Base-by-base conservation (phyloP, 2,329 filamentous ascomycete genomes). In the Pyrenophora graminea region DNA sequence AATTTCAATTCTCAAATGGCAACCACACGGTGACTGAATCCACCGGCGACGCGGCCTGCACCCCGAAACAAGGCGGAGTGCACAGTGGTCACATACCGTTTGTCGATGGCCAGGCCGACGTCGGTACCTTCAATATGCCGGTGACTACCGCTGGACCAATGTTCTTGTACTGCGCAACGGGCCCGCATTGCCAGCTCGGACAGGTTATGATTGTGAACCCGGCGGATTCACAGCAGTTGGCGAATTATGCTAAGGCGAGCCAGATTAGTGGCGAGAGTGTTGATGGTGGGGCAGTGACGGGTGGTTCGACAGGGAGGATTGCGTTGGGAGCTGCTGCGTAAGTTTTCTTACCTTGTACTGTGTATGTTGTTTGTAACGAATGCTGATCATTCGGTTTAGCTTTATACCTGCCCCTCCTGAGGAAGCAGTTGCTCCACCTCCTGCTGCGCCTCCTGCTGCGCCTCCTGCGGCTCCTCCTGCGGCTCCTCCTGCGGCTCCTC, bases 1-100 rank as follows among this genome's bases (percentile, higher is more conserved):
- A 68, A 44, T 69, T 68, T 52, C 62, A 70, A 18, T 70, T 70
- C 53, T 60, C 53, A 43, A 68, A 67, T 21, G 68, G 67, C 9
- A 69, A 69, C 48, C 68, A 70, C 51, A 69, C 68, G 7, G 66
- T 67, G 7, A 69, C 68, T 0, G 66, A 70, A 37, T 63, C 59
- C 7, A 62, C 67, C 0, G 50, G 53, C 2, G 61, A 67, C 23
- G 48, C 56, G 12, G 57, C 67, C 21, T 70, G 68, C 41, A 61
- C 59, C 8, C 67, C 67, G 6, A 55, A 69, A 44, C 55, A 57
- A 0, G 63, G 62, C 18, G 68, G 68, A 12, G 45, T 70, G 3
- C 59, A 70, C 56, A 63, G 58, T 38, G 67, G 67, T 1, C 63
- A 67, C 45, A 69, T 70, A 5, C 65, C 66, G 0, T 69, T 70